Evolutionary conservation across 495 filamentous ascomycete genomes (phyloP).

Genomic region (Tuber calosporum): DNA sequence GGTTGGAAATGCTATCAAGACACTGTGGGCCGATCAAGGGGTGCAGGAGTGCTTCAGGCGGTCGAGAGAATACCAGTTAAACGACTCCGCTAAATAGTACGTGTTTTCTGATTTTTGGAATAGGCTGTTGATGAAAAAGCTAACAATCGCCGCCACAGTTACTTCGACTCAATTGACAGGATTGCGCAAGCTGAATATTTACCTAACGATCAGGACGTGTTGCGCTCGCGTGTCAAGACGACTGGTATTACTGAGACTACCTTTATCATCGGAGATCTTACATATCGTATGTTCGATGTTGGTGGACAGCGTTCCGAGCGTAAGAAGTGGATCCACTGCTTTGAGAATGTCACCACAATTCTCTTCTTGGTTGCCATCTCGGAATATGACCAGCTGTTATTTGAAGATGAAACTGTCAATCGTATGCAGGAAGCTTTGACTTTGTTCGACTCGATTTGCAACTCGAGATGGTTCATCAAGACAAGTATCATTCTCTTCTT

Average conservation of each 20-base stretch:
- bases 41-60: slow-evolving; percentile 94
- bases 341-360: slow-evolving; percentile 98
- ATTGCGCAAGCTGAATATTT: slow-evolving; percentile 90
- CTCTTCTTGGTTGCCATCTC: slow-evolving; percentile 98
- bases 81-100: slow-evolving; percentile 97
- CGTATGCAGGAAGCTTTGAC: slow-evolving; percentile 99
- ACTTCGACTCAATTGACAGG: slow-evolving; percentile 91
- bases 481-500: slow-evolving; percentile 98
- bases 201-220: slow-evolving; percentile 94
- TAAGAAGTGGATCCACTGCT: slow-evolving; percentile 99
- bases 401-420: slow-evolving; percentile 92
- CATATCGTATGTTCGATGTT: slow-evolving; percentile 99
- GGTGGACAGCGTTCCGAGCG: slow-evolving; percentile 97
- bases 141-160: slow-evolving; percentile 54
- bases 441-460: slow-evolving; percentile 98
- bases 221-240: slow-evolving; percentile 96
- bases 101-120: slow-evolving; percentile 44
- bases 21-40: slow-evolving; percentile 87
- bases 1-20: slow-evolving; percentile 86
- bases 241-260: slow-evolving; percentile 99
- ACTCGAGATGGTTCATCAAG: slow-evolving; percentile 98
- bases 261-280: slow-evolving; percentile 95
- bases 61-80: slow-evolving; percentile 92
- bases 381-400: slow-evolving; percentile 95
- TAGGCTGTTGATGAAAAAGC: slow-evolving; percentile 22